Evolutionary conservation across 2,329 filamentous ascomycete species (phyloP), one percentile per base, ranked within the genome.

Genomic region (Clarireedia sp.): DNA sequence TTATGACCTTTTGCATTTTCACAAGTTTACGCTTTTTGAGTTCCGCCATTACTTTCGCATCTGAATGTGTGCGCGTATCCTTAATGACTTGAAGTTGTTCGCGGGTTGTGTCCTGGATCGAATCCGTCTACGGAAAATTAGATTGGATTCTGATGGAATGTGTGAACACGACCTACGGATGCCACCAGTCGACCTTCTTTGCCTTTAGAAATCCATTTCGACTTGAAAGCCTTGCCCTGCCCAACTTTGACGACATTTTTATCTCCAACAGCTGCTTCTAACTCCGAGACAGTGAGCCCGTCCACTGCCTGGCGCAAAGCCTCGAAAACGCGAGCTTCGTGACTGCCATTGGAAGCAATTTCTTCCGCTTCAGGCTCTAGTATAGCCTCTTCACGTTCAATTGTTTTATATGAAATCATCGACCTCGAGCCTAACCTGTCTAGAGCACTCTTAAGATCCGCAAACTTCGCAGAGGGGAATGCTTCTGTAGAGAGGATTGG

Each of bases 11-110:
- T 64, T 89, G 83, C 67, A 89, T 77, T 62, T 80, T 85, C 61
- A 96, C 78, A 49, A 99, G 80, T 75, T 96, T 97, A 68, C 92
- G 84, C 79, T 96, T 96, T 75, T 86, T 91, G 63, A 96, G 75
- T 60, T 97, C 92, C 53, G 82, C 78, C 26, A 96, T 71, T 37
- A 85, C 77, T 73, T 95, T 95, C 51, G 82, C 69, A 65, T 96
- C 89, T 21, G 79, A 74, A 63, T 89, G 77, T 24, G 85, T 82
- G 62, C 82, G 81, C 14, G 80, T 86, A 63, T 86, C 74, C 70
- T 87, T 78, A 65, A 96, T 88, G 48, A 78, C 78, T 68, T 83
- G 78, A 57, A 99, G 79, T 64, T 90, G 83, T 63, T 90, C 81
- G 65, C 82, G 81, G 51, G 89, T 95, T 54, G 80, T 78, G 69